Percentiles rank a stretch among this genome's conserved stretches.
These are phyloP conservation scores for Phanerochaete sordida DNA, from an alignment of 768 basidiomycete species.

Conservation along the genomic window DNA sequence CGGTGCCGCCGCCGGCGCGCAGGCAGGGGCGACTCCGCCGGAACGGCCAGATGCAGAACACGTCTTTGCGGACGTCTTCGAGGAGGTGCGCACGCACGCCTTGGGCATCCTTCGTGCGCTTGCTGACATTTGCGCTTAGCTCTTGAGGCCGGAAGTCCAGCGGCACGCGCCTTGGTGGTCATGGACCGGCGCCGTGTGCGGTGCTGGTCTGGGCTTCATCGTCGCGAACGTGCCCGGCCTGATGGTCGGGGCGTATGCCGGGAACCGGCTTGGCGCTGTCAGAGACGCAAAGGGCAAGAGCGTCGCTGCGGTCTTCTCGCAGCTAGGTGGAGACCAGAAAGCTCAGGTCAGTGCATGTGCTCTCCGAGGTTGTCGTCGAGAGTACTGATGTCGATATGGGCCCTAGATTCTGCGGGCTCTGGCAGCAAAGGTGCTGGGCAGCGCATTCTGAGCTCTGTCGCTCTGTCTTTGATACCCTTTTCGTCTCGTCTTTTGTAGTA, in stretches of 20 bases:
- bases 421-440: slow-evolving; percentile 80
- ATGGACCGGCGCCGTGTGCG: slow-evolving; percentile 66
- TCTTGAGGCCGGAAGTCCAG: slow-evolving; percentile 80
- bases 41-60: slow-evolving; percentile 72
- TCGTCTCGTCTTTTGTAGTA: background rate
- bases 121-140: slow-evolving; percentile 32
- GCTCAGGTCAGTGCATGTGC: slow-evolving; percentile 65
- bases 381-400: background rate
- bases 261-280: slow-evolving; percentile 87
- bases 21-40: slow-evolving; percentile 28
- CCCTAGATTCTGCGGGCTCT: slow-evolving; percentile 73
- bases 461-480: background rate
- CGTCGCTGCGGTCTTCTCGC: slow-evolving; percentile 82
- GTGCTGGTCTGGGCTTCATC: slow-evolving; percentile 48
- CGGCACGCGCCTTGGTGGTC: slow-evolving; percentile 70
- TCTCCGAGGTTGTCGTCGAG: background rate
- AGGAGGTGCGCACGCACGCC: slow-evolving; percentile 56
- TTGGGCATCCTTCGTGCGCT: background rate
- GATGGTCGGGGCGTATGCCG: slow-evolving; percentile 82
- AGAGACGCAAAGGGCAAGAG: slow-evolving; percentile 94
- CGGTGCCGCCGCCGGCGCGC: slow-evolving; percentile 35
- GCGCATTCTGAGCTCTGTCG: slow-evolving; percentile 31
- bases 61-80: slow-evolving; percentile 88
- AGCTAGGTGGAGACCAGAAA: slow-evolving; percentile 74
- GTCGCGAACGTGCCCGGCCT: slow-evolving; percentile 83